Evolutionary conservation across 2,329 filamentous ascomycete genomes (phyloP), one percentile per base, ranked within the genome.

Genomic region (Escovopsis sp.): DNA sequence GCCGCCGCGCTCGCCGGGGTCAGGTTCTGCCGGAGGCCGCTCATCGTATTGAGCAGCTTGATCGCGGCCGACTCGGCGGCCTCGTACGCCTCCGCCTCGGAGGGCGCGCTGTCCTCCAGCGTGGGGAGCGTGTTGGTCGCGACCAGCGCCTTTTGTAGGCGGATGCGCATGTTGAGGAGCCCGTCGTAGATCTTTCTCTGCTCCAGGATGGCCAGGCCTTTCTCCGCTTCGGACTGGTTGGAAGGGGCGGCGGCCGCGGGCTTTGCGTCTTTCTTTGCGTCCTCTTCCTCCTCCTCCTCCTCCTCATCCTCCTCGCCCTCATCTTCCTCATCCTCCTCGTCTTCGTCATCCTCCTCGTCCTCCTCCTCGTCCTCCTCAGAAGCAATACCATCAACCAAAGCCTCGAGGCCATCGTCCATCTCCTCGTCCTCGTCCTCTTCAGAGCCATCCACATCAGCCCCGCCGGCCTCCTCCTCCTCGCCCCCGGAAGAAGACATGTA

Each of bases 151-250:
- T 95, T 96, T 59, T 98, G 93, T 14, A 98, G 65, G 46, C 89
- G 84, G 55, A 98, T 95, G 15, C 91, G 79, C 12, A 87, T 74
- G 62, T 94, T 94, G 29, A 98, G 72, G 1, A 96, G 74, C 0
- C 84, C 76, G 51, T 96, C 89, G 54, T 94, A 98, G 1, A 81
- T 77, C 47, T 80, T 81, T 40, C 87, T 78, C 62, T 98, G 91
- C 43, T 79, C 70, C 52, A 87, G 89, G 32, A 98, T 84, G 0
- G 89, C 89, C 42, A 74, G 65, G 11, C 91, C 91, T 61, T 96
- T 96, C 35, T 80, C 76, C 5, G 82, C 77, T 56, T 96, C 91
- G 20, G 51, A 45, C 37, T 51, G 50, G 37, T 50, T 59, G 12
- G 58, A 55, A 15, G 56, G 42, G 12, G 52, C 54, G n/a, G 50